Base-by-base conservation (phyloP, 179 eudicot species). In the Beta corolliflora region DNA sequence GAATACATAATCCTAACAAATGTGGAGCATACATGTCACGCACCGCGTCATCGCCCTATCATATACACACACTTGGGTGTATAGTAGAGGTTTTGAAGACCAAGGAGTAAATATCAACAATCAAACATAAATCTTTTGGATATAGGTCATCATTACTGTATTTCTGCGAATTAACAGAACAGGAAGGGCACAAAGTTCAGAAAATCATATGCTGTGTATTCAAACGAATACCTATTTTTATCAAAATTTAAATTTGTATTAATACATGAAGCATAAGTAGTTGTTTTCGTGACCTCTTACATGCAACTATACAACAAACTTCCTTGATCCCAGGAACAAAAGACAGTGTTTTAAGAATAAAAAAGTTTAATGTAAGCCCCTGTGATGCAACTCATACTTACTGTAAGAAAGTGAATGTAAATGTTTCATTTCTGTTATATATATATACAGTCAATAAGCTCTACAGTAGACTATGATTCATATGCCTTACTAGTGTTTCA, bases 401-500 rank as follows among this genome's bases (percentile, higher is more conserved):
- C 73, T 77, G 23, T 46, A 74, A 73, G 80, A 52, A 80, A 77
- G 66, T 78, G 64, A 72, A 73, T 36, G 64, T 66, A 41, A 41
- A 36, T 36, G 23, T 29, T 58, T 50, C 64, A 19, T 73, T 78
- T 76, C 73, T 71, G 54, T 71, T 58, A 46, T 75, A 72, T 75
- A 65, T 85, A 83, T 83, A 71, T 85, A 85, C 85, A 83, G 81
- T 79, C 76, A 16, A 78, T 69, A 75, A 48, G 79, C 83, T 83
- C 81, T 81, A 78, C 78, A 80, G 73, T 11, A 52, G 48, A 81
- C 71, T 72, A 55, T 58, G 36, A 56, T 23, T 14, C 4, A 12
- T 50, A 66, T 23, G 56, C 63, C 44, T 6, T 48, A 54, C 85
- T 84, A 95, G 71, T 87, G 89, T 75, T 88, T 88, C 52, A 88